Evolutionary conservation across 495 filamentous ascomycete species (phyloP).

Genomic region (Pseudomonodictys pantanalensis): DNA sequence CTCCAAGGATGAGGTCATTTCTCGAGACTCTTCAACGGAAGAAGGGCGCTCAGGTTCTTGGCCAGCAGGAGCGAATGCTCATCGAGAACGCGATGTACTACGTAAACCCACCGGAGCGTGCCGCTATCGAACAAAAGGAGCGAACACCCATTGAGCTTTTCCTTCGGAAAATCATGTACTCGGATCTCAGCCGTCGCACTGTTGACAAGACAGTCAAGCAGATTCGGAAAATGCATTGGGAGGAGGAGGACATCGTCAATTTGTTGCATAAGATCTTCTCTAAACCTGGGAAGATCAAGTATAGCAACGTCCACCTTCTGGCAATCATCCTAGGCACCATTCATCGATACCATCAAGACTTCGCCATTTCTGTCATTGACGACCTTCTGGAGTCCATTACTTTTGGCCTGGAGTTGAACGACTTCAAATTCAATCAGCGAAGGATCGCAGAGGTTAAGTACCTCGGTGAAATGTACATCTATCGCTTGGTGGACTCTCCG

Average conservation of each 20-base stretch:
- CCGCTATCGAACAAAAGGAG: constrained; percentile 95
- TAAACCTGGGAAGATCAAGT: constrained; percentile 95
- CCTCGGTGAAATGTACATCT: constrained; percentile 95
- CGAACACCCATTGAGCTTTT: constrained; percentile 89
- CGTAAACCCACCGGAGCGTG: constrained; percentile 88
- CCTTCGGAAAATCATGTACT: constrained; percentile 84
- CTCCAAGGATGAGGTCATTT: constrained; percentile 88
- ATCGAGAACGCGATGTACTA: constrained; percentile 99
- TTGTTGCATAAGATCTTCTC: constrained; percentile 89
- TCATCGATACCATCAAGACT: constrained; percentile 87
- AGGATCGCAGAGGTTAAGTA: constrained; percentile 96
- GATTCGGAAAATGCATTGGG: constrained; percentile 94
- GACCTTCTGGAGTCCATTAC: constrained; percentile 84
- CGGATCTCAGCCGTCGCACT: constrained; percentile 90
- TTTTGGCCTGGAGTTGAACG: constrained; percentile 86
- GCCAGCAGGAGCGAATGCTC: constrained; percentile 94
- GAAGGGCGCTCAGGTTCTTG: constrained; percentile 91
- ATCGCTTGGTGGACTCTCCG: constrained; percentile 92
- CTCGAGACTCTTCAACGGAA: constrained; percentile 93
- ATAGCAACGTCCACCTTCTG: constrained; percentile 92
- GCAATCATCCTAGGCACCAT: constrained; percentile 86
- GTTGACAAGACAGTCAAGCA: constrained; percentile 90
- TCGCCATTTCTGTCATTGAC: constrained; percentile 83
- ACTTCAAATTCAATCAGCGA: constrained; percentile 97
- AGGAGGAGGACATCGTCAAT: constrained; percentile 80